phyloP scores from a whole-genome alignment of 2,329 filamentous ascomycete species.

The Penicillium palitans region DNA sequence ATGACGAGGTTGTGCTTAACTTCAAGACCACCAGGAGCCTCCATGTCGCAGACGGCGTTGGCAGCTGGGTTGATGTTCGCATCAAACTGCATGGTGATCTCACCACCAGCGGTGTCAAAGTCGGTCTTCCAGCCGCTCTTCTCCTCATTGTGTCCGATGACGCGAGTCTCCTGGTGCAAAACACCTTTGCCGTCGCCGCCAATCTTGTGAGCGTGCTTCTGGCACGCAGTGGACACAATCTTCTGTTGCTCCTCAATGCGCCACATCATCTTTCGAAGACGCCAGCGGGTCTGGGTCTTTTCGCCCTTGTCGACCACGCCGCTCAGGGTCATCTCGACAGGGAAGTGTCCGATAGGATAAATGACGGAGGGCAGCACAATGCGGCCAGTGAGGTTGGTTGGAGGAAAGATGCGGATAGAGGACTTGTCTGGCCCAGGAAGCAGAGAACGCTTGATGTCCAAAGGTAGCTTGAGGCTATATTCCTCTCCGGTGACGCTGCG shows the following conservation, averaged over 20 bases:
- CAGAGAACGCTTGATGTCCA: constrained; percentile 78
- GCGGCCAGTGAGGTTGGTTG: constrained; percentile 86
- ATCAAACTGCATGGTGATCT: constrained; percentile 79
- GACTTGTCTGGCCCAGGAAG: constrained; percentile 78
- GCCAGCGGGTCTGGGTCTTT: constrained; percentile 77
- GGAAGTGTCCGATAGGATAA: constrained; percentile 81
- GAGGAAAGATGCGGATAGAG: constrained; percentile 91
- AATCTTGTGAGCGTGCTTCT: constrained; percentile 68
- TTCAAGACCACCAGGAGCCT: constrained; percentile 70
- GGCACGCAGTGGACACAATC: constrained; percentile 75
- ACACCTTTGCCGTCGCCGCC: constrained; percentile 68
- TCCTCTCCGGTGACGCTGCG: constrained; percentile 62
- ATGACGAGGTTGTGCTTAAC: constrained; percentile 83
- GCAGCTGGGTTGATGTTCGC: constrained; percentile 61
- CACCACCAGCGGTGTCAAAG: constrained; percentile 65
- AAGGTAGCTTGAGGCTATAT: constrained; percentile 64
- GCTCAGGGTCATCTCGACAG: constrained; percentile 75
- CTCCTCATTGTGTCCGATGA: constrained; percentile 77
- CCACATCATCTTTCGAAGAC: constrained; percentile 88
- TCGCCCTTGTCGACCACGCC: constrained; percentile 75
- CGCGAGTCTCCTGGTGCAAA: constrained; percentile 70
- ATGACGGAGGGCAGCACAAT: constrained; percentile 80
- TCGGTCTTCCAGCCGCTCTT: constrained; percentile 89
- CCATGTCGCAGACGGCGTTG: constrained; percentile 75
- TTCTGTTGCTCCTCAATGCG: constrained; percentile 84